A percentile compares a stretch with the other conserved stretches of the same genome.
Evolutionary conservation across 768 basidiomycete species (phyloP).

Genomic region (Coprinellus aureogranulatus): DNA sequence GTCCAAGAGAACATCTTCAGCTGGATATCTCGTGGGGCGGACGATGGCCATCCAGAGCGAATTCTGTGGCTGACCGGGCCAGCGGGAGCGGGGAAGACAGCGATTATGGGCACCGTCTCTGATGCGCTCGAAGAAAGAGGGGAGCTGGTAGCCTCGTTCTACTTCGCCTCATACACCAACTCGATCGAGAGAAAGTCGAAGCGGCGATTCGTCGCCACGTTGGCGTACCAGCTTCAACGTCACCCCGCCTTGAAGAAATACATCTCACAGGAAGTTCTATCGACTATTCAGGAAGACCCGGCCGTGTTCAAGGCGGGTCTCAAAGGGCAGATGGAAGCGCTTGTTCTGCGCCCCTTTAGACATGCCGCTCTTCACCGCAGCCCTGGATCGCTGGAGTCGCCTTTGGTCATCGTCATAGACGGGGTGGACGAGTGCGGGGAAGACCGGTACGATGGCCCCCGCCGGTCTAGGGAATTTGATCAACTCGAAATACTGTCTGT

Average conservation of each 20-base stretch:
- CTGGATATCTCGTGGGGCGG: background rate
- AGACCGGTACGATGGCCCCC: background rate
- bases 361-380: too few species aligned
- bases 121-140: background rate
- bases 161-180: background rate
- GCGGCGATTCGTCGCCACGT: background rate
- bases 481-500: background rate
- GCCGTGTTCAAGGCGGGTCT: background rate
- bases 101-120: background rate
- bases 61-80: slow-evolving; percentile 2
- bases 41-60: background rate
- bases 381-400: background rate
- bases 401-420: slow-evolving; percentile 3
- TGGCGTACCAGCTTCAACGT: slow-evolving; percentile 1
- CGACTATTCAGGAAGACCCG: background rate
- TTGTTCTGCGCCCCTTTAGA: background rate
- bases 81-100: slow-evolving; percentile 2
- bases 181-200: background rate
- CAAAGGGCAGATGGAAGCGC: background rate
- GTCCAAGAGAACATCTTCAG: background rate
- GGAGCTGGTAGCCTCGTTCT: background rate
- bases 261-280: background rate
- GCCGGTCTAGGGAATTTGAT: too few species aligned
- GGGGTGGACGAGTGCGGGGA: slow-evolving; percentile 5
- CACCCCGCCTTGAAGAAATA: background rate